Evolutionary conservation across 2,329 filamentous ascomycete species (phyloP).

Genomic region (Chaetomium sp.): DNA sequence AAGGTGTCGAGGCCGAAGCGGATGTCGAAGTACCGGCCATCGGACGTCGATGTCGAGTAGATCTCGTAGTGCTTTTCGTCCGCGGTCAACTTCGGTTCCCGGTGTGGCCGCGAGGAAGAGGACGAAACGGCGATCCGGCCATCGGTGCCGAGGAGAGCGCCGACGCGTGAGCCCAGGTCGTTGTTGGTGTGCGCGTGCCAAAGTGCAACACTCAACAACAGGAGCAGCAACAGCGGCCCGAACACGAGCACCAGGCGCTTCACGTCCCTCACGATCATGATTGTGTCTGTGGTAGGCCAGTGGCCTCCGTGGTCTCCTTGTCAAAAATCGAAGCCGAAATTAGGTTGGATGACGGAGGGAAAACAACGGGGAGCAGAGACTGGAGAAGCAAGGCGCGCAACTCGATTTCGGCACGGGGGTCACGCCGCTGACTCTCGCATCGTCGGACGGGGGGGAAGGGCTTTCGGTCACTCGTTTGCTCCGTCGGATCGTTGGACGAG

Average conservation of each 20-base stretch:
- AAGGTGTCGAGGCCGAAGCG: conserved; percentile 38
- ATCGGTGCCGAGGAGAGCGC: conserved; percentile 8
- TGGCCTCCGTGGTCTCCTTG: not conserved
- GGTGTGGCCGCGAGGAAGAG: not conserved
- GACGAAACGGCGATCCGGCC: not conserved
- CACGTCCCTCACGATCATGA: conserved; percentile 16
- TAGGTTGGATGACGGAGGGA: too few species aligned
- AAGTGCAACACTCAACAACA: conserved; percentile 25
- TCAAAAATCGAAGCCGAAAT: too few species aligned
- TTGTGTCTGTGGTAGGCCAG: not conserved
- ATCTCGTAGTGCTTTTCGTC: conserved; percentile 32
- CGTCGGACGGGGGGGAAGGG: too few species aligned
- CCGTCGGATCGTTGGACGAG: too few species aligned
- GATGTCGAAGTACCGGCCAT: conserved; percentile 44
- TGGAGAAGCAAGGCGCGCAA: too few species aligned
- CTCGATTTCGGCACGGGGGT: too few species aligned
- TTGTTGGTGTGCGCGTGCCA: conserved; percentile 14
- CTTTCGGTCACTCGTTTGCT: too few species aligned
- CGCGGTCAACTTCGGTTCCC: conserved; percentile 2
- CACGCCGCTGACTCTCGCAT: too few species aligned
- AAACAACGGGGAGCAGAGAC: too few species aligned
- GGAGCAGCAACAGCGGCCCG: conserved; percentile 26
- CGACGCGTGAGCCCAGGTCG: conserved; percentile 9
- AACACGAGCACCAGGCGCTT: conserved; percentile 24
- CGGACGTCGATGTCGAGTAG: conserved; percentile 40